Percentiles rank a stretch among this genome's conserved stretches.
These are phyloP conservation scores for Kodamaea sp. DNA, from an alignment of 1,139 yeast species.

Conservation along the genomic window DNA sequence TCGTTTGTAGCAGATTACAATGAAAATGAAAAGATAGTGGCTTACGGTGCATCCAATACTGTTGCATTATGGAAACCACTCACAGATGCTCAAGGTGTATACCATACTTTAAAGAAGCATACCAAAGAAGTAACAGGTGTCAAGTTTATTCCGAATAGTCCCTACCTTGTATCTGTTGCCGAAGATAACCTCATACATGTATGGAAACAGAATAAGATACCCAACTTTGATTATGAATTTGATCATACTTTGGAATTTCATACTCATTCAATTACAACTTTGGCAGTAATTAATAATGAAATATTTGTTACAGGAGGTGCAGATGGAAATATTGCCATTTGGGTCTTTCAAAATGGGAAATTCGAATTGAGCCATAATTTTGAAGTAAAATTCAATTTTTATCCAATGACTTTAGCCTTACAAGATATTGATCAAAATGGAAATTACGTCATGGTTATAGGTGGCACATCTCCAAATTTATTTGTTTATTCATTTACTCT, in stretches of 20 bases:
- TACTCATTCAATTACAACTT: slow-evolving; percentile 48
- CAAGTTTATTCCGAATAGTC: slow-evolving; percentile 47
- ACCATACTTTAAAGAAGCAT: slow-evolving; percentile 56
- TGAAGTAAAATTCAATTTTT: slow-evolving; percentile 47
- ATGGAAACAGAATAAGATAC: slow-evolving; percentile 45
- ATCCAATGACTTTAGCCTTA: slow-evolving; percentile 62
- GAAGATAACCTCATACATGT: slow-evolving; percentile 61
- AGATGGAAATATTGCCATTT: slow-evolving; percentile 54
- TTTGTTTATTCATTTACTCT: slow-evolving; percentile 48
- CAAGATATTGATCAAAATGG: slow-evolving; percentile 35
- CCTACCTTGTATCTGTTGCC: slow-evolving; percentile 54
- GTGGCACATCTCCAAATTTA: slow-evolving; percentile 67
- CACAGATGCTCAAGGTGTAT: slow-evolving; percentile 42
- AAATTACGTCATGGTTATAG: slow-evolving; percentile 63
- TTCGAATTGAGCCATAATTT: slow-evolving; percentile 33
- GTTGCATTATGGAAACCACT: slow-evolving; percentile 74
- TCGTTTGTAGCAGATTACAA: slow-evolving; percentile 63
- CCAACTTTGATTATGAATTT: slow-evolving; percentile 18
- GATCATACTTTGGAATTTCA: slow-evolving; percentile 38
- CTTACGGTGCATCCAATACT: slow-evolving; percentile 74
- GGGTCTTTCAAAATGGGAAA: slow-evolving; percentile 30
- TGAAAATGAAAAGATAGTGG: slow-evolving; percentile 41
- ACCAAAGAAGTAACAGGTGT: slow-evolving; percentile 56
- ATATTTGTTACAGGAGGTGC: slow-evolving; percentile 63
- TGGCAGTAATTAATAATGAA: slow-evolving; percentile 32